Percentiles rank a stretch among this genome's conserved stretches.
phyloP scores from a whole-genome alignment of 192 early-diverging fungal species.

The Coemansia furcata region DNA sequence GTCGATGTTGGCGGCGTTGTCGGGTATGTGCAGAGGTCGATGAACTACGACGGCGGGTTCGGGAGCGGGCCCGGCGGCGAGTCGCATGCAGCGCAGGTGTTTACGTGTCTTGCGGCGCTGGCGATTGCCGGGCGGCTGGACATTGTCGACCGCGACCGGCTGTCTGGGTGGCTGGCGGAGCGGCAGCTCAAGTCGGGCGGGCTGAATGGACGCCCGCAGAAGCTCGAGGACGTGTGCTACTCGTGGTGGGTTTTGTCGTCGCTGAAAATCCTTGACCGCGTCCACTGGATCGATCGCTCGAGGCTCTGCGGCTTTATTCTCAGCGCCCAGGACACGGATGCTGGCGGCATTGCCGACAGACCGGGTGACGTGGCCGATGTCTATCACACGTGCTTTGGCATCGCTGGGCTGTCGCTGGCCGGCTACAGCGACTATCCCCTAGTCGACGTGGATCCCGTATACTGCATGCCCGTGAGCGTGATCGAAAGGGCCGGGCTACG shows the following conservation, averaged over 20 bases:
- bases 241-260: conserved; percentile 98
- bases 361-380: conserved; percentile 91
- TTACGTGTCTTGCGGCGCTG: conserved; percentile 87
- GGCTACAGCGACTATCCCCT: conserved; percentile 66
- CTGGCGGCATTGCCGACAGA: conserved; percentile 92
- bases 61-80: conserved; percentile 88
- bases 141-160: conserved; percentile 73
- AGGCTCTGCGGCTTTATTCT: conserved; percentile 81
- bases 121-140: conserved; percentile 79
- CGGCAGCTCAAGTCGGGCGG: conserved; percentile 90
- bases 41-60: conserved; percentile 97
- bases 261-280: conserved; percentile 71
- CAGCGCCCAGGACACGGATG: conserved; percentile 76
- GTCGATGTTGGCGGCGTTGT: conserved; percentile 68
- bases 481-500: conserved; percentile 57
- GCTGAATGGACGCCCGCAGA: conserved; percentile 94
- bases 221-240: conserved; percentile 96
- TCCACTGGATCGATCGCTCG: conserved; percentile 83
- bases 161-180: conserved; percentile 93
- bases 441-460: conserved; percentile 81
- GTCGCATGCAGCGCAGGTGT: conserved; percentile 89
- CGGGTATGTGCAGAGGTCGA: conserved; percentile 70
- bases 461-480: conserved; percentile 77
- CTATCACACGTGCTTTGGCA: conserved; percentile 95
- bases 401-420: conserved; percentile 84